Evolutionary conservation across 1,284 basidiomycete species (phyloP), one percentile per base, ranked within the genome.

Genomic region (Ustilago shanxiensis): DNA sequence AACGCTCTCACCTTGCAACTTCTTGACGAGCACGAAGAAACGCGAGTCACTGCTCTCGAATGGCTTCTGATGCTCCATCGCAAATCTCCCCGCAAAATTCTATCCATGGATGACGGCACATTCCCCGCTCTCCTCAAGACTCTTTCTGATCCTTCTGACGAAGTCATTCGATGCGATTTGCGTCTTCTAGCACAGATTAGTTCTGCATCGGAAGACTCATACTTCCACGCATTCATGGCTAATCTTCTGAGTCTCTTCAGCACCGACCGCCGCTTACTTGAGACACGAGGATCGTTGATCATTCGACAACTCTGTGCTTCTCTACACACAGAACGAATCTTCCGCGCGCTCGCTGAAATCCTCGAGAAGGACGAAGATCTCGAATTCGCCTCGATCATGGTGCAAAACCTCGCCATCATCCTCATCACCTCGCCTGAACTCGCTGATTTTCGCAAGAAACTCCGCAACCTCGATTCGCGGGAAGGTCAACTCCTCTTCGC

Each of bases 61-160:
- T 99, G 97, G 97, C 88, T 99, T 33, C 91, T 98, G 57, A 99
- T 99, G 97, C 88, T 99, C 60, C 97, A 99, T 87, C 93, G 95
- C 84, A 98, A 98, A 85, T 94, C 94, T 20, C 97, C 97, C 0
- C 93, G 92, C 87, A 97, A 96, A 93, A 96, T 98, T 71, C 88
- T 98, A 59, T 93, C 94, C 0, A 93, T 97, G 90, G 95, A 98
- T 83, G 95, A 98, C 80, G 95, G 94, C 10, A 98, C 95, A 1
- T 98, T 96, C 87, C 95, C 95, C 10, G 94, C 95, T 0, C 87
- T 99, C 58, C 89, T 99, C 56, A 98, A 98, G 88, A 98, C 94
- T 0, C 88, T 99, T 33, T 98, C 96, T 0, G 97, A 99, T 86
- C 92, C 93, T 1, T 97, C 95, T 1, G 96, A 99, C 87, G 95